phyloP scores from a whole-genome alignment of 2,329 filamentous ascomycete species.

The Fusarium denticulatum region DNA sequence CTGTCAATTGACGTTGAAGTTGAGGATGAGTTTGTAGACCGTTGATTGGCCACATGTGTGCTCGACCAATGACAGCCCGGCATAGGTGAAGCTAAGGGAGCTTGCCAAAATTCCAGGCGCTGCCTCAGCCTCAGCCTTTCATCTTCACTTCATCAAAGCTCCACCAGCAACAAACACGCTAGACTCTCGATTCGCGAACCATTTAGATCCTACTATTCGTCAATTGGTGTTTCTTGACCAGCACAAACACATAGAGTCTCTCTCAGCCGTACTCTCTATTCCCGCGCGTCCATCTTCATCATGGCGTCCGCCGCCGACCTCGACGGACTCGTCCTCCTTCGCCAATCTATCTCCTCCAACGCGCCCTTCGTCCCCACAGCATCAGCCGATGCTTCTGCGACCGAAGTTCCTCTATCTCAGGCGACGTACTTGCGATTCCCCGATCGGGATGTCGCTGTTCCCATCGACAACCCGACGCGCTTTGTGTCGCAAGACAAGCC shows the following conservation, averaged over 20 bases:
- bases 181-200: background rate
- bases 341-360: constrained; percentile 79
- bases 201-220: background rate
- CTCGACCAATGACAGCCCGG: constrained; percentile 12
- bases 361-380: constrained; percentile 78
- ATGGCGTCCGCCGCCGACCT: constrained; percentile 69
- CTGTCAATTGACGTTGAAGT: background rate
- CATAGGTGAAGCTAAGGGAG: constrained; percentile 23
- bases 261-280: background rate
- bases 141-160: constrained; percentile 27
- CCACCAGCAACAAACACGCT: constrained; percentile 1
- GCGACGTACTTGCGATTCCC: constrained; percentile 84
- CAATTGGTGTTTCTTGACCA: background rate
- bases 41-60: constrained; percentile 33
- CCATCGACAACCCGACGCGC: constrained; percentile 80
- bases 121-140: constrained; percentile 44
- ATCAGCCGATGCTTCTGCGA: constrained; percentile 70
- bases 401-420: constrained; percentile 73
- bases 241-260: background rate
- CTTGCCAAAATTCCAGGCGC: constrained; percentile 37
- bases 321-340: constrained; percentile 85
- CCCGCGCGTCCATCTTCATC: constrained; percentile 34
- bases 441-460: constrained; percentile 68
- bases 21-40: background rate
- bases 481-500: constrained; percentile 82